Percentiles rank a stretch among this genome's conserved stretches.
phyloP scores from a whole-genome alignment of 768 basidiomycete genomes.

The Amanita jacksonii region DNA sequence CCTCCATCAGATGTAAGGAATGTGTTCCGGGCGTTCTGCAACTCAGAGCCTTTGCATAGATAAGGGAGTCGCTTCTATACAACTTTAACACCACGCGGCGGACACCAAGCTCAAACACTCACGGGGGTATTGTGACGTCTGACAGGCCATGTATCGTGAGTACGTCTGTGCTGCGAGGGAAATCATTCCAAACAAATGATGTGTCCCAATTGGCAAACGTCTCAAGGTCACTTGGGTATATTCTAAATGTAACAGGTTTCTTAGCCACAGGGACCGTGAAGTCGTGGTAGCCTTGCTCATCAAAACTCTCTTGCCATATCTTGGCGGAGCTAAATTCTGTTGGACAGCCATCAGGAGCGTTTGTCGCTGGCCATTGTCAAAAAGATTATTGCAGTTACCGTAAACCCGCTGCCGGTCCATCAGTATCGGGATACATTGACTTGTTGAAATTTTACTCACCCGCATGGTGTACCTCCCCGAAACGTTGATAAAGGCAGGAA shows the following conservation, averaged over 20 bases:
- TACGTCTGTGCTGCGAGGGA: slow-evolving; percentile 57
- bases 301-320: slow-evolving; percentile 37
- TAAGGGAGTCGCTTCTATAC: slow-evolving; percentile 58
- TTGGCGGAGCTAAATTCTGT: slow-evolving; percentile 17
- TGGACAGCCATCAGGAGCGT: slow-evolving; percentile 7
- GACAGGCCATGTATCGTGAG: slow-evolving; percentile 69
- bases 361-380: no score
- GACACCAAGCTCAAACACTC: slow-evolving; percentile 18
- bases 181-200: slow-evolving; percentile 55
- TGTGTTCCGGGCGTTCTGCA: slow-evolving; percentile 57
- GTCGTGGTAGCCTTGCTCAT: slow-evolving; percentile 48
- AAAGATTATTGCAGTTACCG: no score
- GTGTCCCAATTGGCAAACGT: slow-evolving; percentile 58
- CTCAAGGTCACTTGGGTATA: slow-evolving; percentile 52
- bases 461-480: slow-evolving; percentile 75
- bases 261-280: slow-evolving; percentile 62
- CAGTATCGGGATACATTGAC: background rate
- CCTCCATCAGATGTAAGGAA: slow-evolving; percentile 58
- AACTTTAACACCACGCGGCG: background rate
- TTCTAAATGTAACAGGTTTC: slow-evolving; percentile 38
- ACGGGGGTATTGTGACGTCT: slow-evolving; percentile 65
- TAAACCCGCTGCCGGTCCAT: slow-evolving; percentile 27
- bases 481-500: slow-evolving; percentile 60
- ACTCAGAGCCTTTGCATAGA: slow-evolving; percentile 56
- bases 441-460: no score